Percentiles rank a stretch among this genome's conserved stretches.
phyloP scores from a whole-genome alignment of 2,329 filamentous ascomycete genomes.

The Colletotrichum tanaceti region DNA sequence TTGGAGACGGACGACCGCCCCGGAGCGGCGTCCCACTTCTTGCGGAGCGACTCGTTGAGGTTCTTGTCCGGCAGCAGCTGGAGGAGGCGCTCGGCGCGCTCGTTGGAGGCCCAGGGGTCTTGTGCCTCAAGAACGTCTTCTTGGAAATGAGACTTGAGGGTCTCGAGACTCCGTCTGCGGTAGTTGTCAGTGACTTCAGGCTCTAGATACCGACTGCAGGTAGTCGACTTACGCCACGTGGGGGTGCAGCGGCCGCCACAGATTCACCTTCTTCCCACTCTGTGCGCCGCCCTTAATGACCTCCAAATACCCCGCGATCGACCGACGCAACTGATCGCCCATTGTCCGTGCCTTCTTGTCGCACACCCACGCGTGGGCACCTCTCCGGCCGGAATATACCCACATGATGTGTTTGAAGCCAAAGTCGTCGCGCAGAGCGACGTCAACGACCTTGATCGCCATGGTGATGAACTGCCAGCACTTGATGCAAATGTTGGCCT shows the following conservation, averaged over 20 bases:
- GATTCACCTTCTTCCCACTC: conserved; percentile 86
- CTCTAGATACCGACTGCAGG: neutral
- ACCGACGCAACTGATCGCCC: conserved; percentile 85
- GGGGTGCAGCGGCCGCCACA: conserved; percentile 87
- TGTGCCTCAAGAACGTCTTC: conserved; percentile 84
- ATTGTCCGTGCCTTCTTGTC: conserved; percentile 86
- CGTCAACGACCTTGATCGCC: conserved; percentile 94
- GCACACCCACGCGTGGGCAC: conserved; percentile 98
- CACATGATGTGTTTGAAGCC: conserved; percentile 97
- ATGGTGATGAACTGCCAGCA: conserved; percentile 99
- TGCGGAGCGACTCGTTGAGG: conserved; percentile 81
- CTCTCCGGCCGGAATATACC: conserved; percentile 97
- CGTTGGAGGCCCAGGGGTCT: conserved; percentile 81
- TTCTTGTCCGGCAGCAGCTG: conserved; percentile 84
- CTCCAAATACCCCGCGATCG: conserved; percentile 90
- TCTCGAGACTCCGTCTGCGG: conserved; percentile 80
- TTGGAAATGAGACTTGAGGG: conserved; percentile 87
- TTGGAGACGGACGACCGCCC: conserved; percentile 81
- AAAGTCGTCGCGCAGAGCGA: conserved; percentile 90
- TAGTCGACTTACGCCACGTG: conserved; percentile 74
- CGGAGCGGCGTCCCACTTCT: conserved; percentile 91
- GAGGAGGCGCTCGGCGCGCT: conserved; percentile 81
- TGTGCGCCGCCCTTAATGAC: conserved; percentile 88
- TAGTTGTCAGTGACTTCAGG: conserved; percentile 35
- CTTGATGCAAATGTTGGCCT: conserved; percentile 91